Evolutionary conservation across 176 grass and related monocot species (phyloP).

Genomic region (Juncus effusus): DNA sequence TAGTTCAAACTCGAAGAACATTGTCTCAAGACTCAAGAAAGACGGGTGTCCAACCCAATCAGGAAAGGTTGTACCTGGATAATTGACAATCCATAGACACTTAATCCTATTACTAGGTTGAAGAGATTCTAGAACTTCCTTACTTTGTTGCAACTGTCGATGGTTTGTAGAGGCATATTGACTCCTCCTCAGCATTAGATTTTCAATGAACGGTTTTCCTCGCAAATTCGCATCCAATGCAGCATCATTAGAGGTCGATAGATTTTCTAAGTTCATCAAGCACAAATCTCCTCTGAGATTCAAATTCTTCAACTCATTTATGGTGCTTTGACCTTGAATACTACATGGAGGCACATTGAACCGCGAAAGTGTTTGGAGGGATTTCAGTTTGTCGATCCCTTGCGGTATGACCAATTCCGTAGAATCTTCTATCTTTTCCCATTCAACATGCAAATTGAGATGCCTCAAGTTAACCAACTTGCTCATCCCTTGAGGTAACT

Average conservation of each 20-base stretch:
- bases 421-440: conserved; percentile 41
- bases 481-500: conserved; percentile 38
- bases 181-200: conserved; percentile 47
- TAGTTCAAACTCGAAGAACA: neutral
- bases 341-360: conserved; percentile 24
- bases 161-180: neutral
- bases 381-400: conserved; percentile 15
- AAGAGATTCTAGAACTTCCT: conserved; percentile 28
- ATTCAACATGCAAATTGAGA: conserved; percentile 54
- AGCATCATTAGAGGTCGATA: conserved; percentile 8
- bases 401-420: conserved; percentile 21
- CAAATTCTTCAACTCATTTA: conserved; percentile 41
- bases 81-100: conserved; percentile 41
- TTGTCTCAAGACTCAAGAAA: conserved; percentile 33
- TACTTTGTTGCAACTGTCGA: neutral
- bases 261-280: conserved; percentile 46
- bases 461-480: conserved; percentile 54
- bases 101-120: conserved; percentile 32
- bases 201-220: conserved; percentile 35
- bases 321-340: conserved; percentile 26
- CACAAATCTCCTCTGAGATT: conserved; percentile 58
- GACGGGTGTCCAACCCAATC: conserved; percentile 25
- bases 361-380: conserved; percentile 49
- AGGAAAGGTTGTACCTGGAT: conserved; percentile 42
- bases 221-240: conserved; percentile 33